A percentile compares a stretch with the other conserved stretches of the same genome.
phyloP scores from a whole-genome alignment of 805 yeast species.

The Schwanniomyces pseudopolymorphus region DNA sequence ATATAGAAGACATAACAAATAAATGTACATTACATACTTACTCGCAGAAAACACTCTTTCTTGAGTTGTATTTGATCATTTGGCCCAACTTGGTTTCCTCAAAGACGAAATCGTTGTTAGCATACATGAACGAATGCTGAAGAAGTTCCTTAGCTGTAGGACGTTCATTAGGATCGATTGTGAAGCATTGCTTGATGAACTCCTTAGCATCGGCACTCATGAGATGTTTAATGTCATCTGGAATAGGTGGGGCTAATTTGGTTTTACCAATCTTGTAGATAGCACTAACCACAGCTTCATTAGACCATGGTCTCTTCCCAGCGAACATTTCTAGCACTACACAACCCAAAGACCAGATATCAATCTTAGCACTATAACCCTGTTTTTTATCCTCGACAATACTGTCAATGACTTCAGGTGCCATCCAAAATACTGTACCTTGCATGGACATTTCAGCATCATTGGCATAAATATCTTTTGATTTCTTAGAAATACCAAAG shows the following conservation, averaged over 20 bases:
- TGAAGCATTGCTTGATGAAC: slow-evolving; percentile 76
- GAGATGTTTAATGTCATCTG: slow-evolving; percentile 72
- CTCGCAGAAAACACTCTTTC: slow-evolving; percentile 10
- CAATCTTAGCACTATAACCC: slow-evolving; percentile 97
- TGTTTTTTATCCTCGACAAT: slow-evolving; percentile 69
- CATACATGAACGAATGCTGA: slow-evolving; percentile 50
- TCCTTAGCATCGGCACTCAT: slow-evolving; percentile 65
- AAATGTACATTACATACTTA: slow-evolving; percentile 2
- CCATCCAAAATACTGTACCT: slow-evolving; percentile 99
- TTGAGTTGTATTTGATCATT: slow-evolving; percentile 42
- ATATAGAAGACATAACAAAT: slow-evolving; percentile 5
- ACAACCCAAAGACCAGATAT: slow-evolving; percentile 98
- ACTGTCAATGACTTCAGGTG: slow-evolving; percentile 95
- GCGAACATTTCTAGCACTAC: slow-evolving; percentile 97
- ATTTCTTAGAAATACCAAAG: slow-evolving; percentile 89
- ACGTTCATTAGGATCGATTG: slow-evolving; percentile 70
- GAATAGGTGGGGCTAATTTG: slow-evolving; percentile 92
- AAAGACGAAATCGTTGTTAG: slow-evolving; percentile 47
- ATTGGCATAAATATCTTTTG: slow-evolving; percentile 77
- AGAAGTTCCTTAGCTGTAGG: slow-evolving; percentile 80
- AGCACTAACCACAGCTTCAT: slow-evolving; percentile 92
- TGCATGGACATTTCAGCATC: slow-evolving; percentile 97
- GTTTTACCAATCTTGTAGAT: slow-evolving; percentile 85
- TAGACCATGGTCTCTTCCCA: slow-evolving; percentile 96
- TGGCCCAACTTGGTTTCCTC: slow-evolving; percentile 54